phyloP scores from a whole-genome alignment of 2,329 filamentous ascomycete species.

The Cercospora nicotianae region DNA sequence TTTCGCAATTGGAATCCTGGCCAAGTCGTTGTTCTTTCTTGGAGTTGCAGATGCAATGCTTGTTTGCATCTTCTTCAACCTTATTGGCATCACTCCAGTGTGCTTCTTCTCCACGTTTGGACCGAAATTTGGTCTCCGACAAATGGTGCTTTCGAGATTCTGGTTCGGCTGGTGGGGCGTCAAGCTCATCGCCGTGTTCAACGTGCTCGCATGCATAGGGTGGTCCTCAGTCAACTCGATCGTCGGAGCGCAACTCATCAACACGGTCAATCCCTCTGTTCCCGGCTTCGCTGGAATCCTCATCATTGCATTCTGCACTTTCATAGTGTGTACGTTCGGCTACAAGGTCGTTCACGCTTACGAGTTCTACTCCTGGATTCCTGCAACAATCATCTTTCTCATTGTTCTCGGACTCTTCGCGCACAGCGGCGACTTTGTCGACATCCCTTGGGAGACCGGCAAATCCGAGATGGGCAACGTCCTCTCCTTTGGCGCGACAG shows the following conservation, averaged over 20 bases:
- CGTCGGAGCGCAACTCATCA: slow-evolving; percentile 74
- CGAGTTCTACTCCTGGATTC: slow-evolving; percentile 74
- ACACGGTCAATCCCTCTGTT: slow-evolving; percentile 68
- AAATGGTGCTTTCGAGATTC: slow-evolving; percentile 78
- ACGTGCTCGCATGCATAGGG: slow-evolving; percentile 68
- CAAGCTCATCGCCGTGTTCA: slow-evolving; percentile 62
- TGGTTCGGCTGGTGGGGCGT: slow-evolving; percentile 62
- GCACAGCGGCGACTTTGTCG: slow-evolving; percentile 64
- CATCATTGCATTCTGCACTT: slow-evolving; percentile 67
- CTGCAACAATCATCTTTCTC: slow-evolving; percentile 70
- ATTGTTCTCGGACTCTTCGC: slow-evolving; percentile 69
- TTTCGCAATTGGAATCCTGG: slow-evolving; percentile 73
- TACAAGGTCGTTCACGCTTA: slow-evolving; percentile 76
- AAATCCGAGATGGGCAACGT: slow-evolving; percentile 60
- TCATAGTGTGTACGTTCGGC: slow-evolving; percentile 70
- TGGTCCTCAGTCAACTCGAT: slow-evolving; percentile 79
- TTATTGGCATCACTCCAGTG: slow-evolving; percentile 70
- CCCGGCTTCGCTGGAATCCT: slow-evolving; percentile 74
- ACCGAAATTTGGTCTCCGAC: slow-evolving; percentile 70
- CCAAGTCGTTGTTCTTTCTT: slow-evolving; percentile 65
- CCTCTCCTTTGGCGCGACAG: slow-evolving; percentile 65
- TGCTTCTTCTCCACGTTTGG: slow-evolving; percentile 78
- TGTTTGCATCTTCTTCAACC: slow-evolving; percentile 72
- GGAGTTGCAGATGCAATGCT: slow-evolving; percentile 73
- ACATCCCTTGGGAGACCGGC: slow-evolving; percentile 60